phyloP scores from a whole-genome alignment of 805 yeast species.

The Isabelozyma gotoi region DNA sequence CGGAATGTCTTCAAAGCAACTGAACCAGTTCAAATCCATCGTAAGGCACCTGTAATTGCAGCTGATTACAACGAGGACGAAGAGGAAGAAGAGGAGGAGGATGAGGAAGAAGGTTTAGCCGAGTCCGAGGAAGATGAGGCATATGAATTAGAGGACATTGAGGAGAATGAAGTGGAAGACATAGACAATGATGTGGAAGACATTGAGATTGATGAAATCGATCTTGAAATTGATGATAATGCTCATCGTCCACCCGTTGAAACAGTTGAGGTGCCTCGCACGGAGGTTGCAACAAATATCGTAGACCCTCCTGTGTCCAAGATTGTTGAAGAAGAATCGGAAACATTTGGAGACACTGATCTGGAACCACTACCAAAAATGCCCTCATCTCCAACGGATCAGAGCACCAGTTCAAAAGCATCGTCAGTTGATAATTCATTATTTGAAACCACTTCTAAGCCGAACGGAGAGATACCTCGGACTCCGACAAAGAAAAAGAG shows the following conservation, averaged over 20 bases:
- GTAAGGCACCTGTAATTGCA: no score
- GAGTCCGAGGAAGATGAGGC: conserved; percentile 11
- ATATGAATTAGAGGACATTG: conserved; percentile 4
- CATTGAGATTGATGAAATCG: background rate
- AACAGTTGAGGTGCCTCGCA: no score
- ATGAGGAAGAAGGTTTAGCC: conserved; percentile 7
- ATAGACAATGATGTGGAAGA: conserved; percentile 4
- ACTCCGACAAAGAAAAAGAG: background rate
- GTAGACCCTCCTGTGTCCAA: no score
- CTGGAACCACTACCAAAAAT: background rate
- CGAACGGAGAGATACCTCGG: no score
- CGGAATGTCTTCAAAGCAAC: background rate
- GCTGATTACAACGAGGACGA: no score
- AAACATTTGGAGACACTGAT: background rate
- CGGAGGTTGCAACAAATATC: no score
- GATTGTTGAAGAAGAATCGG: background rate
- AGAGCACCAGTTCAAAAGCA: background rate
- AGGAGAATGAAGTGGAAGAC: conserved; percentile 5
- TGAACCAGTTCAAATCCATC: background rate
- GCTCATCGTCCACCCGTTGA: no score
- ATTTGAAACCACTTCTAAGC: background rate
- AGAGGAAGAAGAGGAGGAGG: conserved; percentile 8
- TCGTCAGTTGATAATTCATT: background rate
- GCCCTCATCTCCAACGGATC: background rate
- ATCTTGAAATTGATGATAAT: no score